phyloP scores from a whole-genome alignment of 345 rosid genomes.

The Sonneratia caseolaris region DNA sequence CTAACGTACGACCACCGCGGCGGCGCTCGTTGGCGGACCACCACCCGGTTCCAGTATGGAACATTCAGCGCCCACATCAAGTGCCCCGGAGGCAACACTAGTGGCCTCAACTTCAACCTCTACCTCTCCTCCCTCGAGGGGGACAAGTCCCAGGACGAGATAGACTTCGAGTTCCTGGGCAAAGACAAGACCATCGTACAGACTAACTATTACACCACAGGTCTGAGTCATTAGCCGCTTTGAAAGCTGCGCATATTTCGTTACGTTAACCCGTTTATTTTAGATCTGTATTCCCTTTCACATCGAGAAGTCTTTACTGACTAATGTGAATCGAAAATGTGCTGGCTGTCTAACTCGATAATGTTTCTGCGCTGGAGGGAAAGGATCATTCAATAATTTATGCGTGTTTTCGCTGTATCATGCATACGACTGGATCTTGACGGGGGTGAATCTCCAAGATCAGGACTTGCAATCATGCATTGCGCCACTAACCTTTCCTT shows the following conservation, averaged over 20 bases:
- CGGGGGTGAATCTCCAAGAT: too few relatives aligned
- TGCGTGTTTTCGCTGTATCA: not conserved
- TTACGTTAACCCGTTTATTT: not conserved
- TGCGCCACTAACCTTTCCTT: too few relatives aligned
- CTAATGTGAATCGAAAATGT: not conserved
- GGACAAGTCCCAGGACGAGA: conserved; percentile 54
- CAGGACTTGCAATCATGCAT: too few relatives aligned
- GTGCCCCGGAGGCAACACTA: conserved; percentile 47
- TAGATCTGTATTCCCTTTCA: not conserved
- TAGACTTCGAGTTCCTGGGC: conserved; percentile 62
- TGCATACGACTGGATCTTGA: not conserved
- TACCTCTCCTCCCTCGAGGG: conserved; percentile 61
- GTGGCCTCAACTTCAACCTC: conserved; percentile 59
- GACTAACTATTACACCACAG: conserved; percentile 45
- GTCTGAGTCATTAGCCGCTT: conserved; percentile 6
- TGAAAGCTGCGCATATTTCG: not conserved
- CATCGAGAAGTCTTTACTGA: not conserved
- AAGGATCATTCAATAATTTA: not conserved
- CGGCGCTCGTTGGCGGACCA: conserved; percentile 56
- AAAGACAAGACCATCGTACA: conserved; percentile 39
- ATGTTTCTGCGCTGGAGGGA: not conserved
- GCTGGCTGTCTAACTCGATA: not conserved
- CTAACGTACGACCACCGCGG: conserved; percentile 50
- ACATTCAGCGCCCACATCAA: conserved; percentile 42
- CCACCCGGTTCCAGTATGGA: conserved; percentile 49